Percentiles rank a stretch among this genome's conserved stretches.
Evolutionary conservation across 805 yeast species (phyloP).

Genomic region (Priceomyces carsonii): DNA sequence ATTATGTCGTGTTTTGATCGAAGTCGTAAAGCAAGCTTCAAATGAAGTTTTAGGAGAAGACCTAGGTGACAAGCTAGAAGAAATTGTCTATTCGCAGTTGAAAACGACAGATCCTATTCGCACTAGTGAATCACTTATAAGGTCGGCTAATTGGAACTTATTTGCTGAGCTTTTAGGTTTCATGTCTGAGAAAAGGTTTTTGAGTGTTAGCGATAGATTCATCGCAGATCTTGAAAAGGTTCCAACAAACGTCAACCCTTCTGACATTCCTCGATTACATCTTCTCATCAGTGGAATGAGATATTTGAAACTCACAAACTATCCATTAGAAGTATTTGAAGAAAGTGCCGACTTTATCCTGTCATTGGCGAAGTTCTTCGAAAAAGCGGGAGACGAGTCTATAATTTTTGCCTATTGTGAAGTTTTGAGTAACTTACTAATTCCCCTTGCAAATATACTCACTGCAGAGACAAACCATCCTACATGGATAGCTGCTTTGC

Average conservation of each 20-base stretch:
- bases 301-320: slow-evolving; percentile 71
- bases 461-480: slow-evolving; percentile 98
- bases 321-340: slow-evolving; percentile 87
- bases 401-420: slow-evolving; percentile 81
- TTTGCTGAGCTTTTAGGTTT: slow-evolving; percentile 87
- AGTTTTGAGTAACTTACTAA: slow-evolving; percentile 69
- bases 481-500: slow-evolving; percentile 84
- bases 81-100: slow-evolving; percentile 87
- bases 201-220: slow-evolving; percentile 89
- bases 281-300: slow-evolving; percentile 90
- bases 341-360: slow-evolving; percentile 90
- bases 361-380: slow-evolving; percentile 82
- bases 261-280: slow-evolving; percentile 56
- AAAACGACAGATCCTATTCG: slow-evolving; percentile 85
- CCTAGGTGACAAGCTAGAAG: slow-evolving; percentile 81
- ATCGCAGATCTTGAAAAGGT: slow-evolving; percentile 88
- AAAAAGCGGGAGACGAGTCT: slow-evolving; percentile 60
- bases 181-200: slow-evolving; percentile 82
- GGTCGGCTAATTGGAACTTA: slow-evolving; percentile 92
- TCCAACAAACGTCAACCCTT: slow-evolving; percentile 43
- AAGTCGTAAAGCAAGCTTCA: slow-evolving; percentile 86
- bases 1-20: slow-evolving; percentile 87
- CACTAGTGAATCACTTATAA: slow-evolving; percentile 58
- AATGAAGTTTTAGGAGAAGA: slow-evolving; percentile 74
- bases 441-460: slow-evolving; percentile 80